These are phyloP conservation scores for Linderniella brevidens DNA, from an alignment of 257 asterid species.

Conservation along the genomic window DNA sequence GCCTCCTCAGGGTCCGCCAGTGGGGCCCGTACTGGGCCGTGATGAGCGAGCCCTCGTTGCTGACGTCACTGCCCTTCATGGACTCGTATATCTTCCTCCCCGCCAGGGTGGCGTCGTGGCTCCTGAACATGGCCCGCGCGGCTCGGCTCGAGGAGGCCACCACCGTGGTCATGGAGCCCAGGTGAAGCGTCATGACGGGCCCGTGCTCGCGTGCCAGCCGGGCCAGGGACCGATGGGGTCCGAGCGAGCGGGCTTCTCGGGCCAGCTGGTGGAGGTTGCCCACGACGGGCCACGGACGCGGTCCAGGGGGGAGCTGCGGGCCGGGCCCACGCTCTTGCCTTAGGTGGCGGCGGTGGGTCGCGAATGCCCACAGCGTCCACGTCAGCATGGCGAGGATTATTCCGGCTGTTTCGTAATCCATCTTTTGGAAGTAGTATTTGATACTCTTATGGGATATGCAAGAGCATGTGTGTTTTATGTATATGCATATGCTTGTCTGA, in stretches of 20 bases:
- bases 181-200: slow-evolving; percentile 27
- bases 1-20: slow-evolving; percentile 40
- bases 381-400: too few relatives aligned
- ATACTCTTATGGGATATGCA: too few relatives aligned
- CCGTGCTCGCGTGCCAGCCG: slow-evolving; percentile 19
- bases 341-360: too few relatives aligned
- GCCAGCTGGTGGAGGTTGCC: slow-evolving; percentile 42
- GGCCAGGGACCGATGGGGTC: slow-evolving; percentile 32
- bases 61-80: slow-evolving; percentile 19
- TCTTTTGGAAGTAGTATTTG: too few relatives aligned
- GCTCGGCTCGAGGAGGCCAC: slow-evolving; percentile 22
- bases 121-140: slow-evolving; percentile 42
- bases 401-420: too few relatives aligned
- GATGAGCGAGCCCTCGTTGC: slow-evolving; percentile 27
- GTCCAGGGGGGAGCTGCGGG: slow-evolving; percentile 3
- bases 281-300: slow-evolving; percentile 27
- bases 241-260: background rate
- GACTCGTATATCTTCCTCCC: slow-evolving; percentile 26
- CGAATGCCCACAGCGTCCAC: too few relatives aligned
- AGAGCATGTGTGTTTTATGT: too few relatives aligned
- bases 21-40: slow-evolving; percentile 38
- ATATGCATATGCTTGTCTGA: too few relatives aligned
- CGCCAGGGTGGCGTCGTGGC: slow-evolving; percentile 37
- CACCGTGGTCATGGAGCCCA: slow-evolving; percentile 39
- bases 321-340: too few relatives aligned